Evolutionary conservation across 371 early-diverging fungal genomes (phyloP), one percentile per base, ranked within the genome.

Genomic region (Chytridium lagenaria): DNA sequence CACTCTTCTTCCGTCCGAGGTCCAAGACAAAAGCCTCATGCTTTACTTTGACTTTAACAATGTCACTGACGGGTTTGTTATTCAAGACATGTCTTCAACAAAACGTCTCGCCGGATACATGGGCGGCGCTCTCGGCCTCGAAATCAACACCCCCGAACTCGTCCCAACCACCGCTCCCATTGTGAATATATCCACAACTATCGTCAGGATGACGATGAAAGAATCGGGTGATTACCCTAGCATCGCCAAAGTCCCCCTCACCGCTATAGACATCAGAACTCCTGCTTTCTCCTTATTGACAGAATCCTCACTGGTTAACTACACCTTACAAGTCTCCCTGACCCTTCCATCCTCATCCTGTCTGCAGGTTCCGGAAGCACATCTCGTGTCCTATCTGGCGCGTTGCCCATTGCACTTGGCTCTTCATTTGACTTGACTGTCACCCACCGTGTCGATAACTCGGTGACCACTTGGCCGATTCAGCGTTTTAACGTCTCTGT

Each of bases 1-100:
- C 15, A 71, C 63, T 16, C 37, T 71, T 16, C 59, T 1, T 12
- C 39, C 40, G 1, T 38, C 70, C 7, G 70, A 69, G 33, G 2
- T 38, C 7, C 39, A 30, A 15, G 71, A 71, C 57, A 19, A 38
- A 26, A 50, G 15, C 23, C 30, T 71, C 12, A 26, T 50, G 33
- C 49, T 71, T 33, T 71, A 71, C 52, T 52, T 64, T 33, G 66
- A 66, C 44, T 44, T 66, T 2, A 44, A 44, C 44, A 66, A 66
- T 33, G 28, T 66, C 19, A 66, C 66, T 2, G 30, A 37, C 19
- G 66, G 66, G 7, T 36, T 15, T 34, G 40, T 66, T 33, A 5
- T 40, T 44, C 16, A 66, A 38, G 66, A 66, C 66, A 5, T 40
- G 39, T 66, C 66, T 12, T 7, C 39, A 22, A 66, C 38, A 3